Evolutionary conservation across 805 yeast genomes (phyloP).

Genomic region (Candida orba): DNA sequence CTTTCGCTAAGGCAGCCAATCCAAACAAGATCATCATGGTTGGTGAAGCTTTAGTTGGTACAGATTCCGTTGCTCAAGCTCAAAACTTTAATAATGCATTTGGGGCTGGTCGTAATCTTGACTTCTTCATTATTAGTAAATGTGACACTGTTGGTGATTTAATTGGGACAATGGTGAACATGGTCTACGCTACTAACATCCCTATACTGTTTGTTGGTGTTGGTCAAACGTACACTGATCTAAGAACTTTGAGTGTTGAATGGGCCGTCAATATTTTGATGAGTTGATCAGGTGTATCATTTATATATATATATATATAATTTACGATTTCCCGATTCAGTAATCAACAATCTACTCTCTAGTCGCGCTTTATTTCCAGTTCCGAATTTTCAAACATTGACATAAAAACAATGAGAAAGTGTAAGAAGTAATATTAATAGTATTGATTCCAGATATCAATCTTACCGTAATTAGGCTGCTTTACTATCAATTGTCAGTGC

Average conservation of each 20-base stretch:
- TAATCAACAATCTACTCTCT: not conserved
- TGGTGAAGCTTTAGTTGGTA: slow-evolving; percentile 96
- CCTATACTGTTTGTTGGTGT: slow-evolving; percentile 95
- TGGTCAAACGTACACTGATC: slow-evolving; percentile 94
- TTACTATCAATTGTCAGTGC: too few species aligned
- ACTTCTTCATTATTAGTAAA: slow-evolving; percentile 87
- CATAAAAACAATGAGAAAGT: too few species aligned
- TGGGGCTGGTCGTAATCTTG: slow-evolving; percentile 73
- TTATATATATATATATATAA: too few species aligned
- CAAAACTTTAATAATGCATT: slow-evolving; percentile 88
- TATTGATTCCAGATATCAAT: too few species aligned
- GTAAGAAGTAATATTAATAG: too few species aligned
- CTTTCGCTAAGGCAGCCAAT: slow-evolving; percentile 90
- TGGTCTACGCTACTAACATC: slow-evolving; percentile 93
- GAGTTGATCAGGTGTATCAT: not conserved
- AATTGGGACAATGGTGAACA: slow-evolving; percentile 94
- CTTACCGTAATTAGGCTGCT: too few species aligned
- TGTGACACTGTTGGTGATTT: slow-evolving; percentile 97
- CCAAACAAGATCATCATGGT: slow-evolving; percentile 98
- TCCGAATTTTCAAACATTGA: not conserved
- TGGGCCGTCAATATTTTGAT: slow-evolving; percentile 80
- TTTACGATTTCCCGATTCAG: slow-evolving; percentile 2
- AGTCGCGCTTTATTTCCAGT: not conserved
- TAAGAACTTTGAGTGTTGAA: slow-evolving; percentile 81
- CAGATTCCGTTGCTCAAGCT: slow-evolving; percentile 95